Conservation (phyloP, 148 eudicot genomes). For the Rhododendron simsii region DNA sequence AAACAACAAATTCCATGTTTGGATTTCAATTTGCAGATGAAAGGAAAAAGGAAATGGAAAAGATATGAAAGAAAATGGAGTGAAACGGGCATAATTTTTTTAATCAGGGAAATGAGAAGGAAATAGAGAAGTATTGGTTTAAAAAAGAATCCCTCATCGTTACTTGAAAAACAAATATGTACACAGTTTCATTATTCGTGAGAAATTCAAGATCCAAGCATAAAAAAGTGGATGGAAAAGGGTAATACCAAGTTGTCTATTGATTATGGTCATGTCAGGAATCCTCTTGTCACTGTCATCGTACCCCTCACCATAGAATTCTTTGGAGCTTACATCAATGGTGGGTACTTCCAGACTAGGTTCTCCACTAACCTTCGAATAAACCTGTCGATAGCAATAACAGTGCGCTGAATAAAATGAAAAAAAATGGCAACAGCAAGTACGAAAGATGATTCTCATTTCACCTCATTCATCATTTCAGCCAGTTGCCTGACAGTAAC, state of each 20-base stretch:
- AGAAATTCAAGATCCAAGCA: neutral
- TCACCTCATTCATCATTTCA: constrained; percentile 97
- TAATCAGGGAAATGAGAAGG: neutral
- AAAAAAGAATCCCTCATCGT: neutral
- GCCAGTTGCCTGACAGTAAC: constrained; percentile 98
- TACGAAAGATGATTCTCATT: neutral
- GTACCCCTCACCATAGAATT: constrained; percentile 90
- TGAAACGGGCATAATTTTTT: neutral
- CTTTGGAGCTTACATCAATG: constrained; percentile 86
- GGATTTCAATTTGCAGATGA: neutral
- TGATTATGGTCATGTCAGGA: constrained; percentile 99
- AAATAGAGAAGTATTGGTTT: neutral
- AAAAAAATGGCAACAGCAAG: neutral
- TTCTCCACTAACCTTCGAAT: constrained; percentile 85
- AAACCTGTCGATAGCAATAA: constrained; percentile 45
- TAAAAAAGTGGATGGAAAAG: neutral
- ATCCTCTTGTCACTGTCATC: constrained; percentile 99
- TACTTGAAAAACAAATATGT: neutral
- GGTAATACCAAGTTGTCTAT: constrained; percentile 76
- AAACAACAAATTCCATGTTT: neutral
- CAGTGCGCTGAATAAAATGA: neutral
- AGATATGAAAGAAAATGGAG: neutral
- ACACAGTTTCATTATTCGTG: neutral
- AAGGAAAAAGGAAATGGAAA: neutral
- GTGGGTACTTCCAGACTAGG: constrained; percentile 70